These are phyloP conservation scores for Calonectria montana DNA, from an alignment of 2,329 filamentous ascomycete species.

Conservation along the genomic window DNA sequence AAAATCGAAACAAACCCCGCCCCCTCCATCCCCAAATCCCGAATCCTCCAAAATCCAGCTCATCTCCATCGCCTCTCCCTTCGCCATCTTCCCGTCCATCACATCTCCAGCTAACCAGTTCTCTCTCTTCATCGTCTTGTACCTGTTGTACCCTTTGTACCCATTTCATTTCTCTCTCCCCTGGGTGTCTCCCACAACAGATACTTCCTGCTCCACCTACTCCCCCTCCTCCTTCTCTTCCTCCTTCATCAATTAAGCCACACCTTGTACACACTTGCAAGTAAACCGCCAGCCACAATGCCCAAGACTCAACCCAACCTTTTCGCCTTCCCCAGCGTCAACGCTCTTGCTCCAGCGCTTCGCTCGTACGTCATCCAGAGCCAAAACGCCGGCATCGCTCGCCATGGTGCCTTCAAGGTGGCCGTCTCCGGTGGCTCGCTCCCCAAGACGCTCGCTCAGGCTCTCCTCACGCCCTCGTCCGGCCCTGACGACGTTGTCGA, in stretches of 20 bases:
- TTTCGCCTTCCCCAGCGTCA: constrained; percentile 80
- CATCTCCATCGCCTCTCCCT: constrained; percentile 10
- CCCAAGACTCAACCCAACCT: constrained; percentile 74
- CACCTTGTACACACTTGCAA: neutral
- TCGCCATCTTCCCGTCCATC: neutral
- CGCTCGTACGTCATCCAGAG: constrained; percentile 84
- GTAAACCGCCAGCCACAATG: constrained; percentile 52
- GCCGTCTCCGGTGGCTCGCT: constrained; percentile 95
- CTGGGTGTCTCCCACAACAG: neutral
- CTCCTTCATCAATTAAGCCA: neutral
- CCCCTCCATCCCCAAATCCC: constrained; percentile 20
- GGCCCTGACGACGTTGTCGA: constrained; percentile 72
- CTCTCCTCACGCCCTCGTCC: constrained; percentile 72
- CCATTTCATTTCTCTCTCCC: neutral
- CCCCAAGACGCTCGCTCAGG: constrained; percentile 86
- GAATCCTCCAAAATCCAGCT: constrained; percentile 16
- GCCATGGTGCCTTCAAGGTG: constrained; percentile 89
- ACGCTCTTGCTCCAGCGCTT: constrained; percentile 79
- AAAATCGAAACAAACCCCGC: constrained; percentile 24
- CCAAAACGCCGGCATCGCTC: constrained; percentile 82
- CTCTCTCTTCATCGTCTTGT: neutral
- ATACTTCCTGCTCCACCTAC: neutral
- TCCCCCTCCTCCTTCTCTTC: neutral
- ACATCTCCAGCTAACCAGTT: neutral
- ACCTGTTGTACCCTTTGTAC: neutral